phyloP scores from a whole-genome alignment of 2,329 filamentous ascomycete species.

The Xylaria sp. region DNA sequence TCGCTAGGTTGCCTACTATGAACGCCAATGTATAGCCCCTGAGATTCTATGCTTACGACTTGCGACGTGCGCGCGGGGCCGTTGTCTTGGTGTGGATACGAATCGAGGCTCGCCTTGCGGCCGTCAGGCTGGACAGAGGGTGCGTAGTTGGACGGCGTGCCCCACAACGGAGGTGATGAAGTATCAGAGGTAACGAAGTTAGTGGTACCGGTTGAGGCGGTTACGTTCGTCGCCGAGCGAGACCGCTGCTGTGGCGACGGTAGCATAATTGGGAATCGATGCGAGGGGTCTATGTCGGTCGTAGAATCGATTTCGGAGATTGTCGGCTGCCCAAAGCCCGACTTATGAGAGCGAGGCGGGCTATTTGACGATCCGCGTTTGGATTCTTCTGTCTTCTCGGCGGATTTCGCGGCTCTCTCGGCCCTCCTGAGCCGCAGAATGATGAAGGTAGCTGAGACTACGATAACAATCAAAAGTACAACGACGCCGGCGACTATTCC shows the following conservation, averaged over 20 bases:
- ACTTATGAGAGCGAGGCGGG: slow-evolving; percentile 51
- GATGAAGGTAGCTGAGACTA: slow-evolving; percentile 61
- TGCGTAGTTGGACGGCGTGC: slow-evolving; percentile 36
- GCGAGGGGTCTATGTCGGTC: slow-evolving; percentile 56
- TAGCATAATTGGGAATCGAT: slow-evolving; percentile 45
- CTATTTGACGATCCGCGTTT: slow-evolving; percentile 51
- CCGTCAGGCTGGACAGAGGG: slow-evolving; percentile 41
- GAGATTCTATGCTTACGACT: slow-evolving; percentile 47
- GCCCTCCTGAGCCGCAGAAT: slow-evolving; percentile 62
- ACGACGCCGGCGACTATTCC: slow-evolving; percentile 66
- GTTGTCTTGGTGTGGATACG: slow-evolving; percentile 39
- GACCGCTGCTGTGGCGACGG: slow-evolving; percentile 39
- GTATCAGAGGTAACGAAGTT: slow-evolving; percentile 38
- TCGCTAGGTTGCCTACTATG: slow-evolving; percentile 59
- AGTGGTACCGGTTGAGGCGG: slow-evolving; percentile 36
- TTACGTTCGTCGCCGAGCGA: slow-evolving; percentile 41
- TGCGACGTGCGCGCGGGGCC: slow-evolving; percentile 42
- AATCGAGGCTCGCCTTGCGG: slow-evolving; percentile 48
- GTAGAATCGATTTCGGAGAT: slow-evolving; percentile 58
- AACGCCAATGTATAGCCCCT: not conserved
- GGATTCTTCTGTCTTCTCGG: slow-evolving; percentile 51
- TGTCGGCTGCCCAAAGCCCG: slow-evolving; percentile 53
- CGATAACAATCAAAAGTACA: slow-evolving; percentile 59
- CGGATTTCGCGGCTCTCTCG: slow-evolving; percentile 52
- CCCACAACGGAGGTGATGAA: slow-evolving; percentile 43